Conservation (phyloP, 768 basidiomycete genomes). For the Suillus brevipes region DNA sequence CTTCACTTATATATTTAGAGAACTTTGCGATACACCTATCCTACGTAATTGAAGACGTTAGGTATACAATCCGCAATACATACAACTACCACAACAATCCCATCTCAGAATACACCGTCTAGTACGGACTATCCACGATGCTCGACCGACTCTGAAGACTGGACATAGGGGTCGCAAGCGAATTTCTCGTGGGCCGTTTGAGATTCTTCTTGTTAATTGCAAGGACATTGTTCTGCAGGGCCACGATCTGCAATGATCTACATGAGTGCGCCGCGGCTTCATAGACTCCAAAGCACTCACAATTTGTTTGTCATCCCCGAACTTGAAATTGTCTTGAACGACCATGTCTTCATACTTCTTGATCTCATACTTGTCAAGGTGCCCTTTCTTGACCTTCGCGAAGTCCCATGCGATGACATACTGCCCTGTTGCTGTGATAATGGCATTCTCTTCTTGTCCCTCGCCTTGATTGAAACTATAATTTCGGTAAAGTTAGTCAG, state of each 20-base stretch:
- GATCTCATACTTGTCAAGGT: slow-evolving; percentile 90
- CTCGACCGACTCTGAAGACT: slow-evolving; percentile 51
- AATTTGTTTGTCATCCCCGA: slow-evolving; percentile 96
- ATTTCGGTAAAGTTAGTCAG: slow-evolving; percentile 10
- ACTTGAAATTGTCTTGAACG: slow-evolving; percentile 97
- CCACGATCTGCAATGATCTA: slow-evolving; percentile 75
- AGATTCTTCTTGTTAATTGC: slow-evolving; percentile 93
- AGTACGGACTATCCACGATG: slow-evolving; percentile 73
- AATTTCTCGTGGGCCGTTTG: slow-evolving; percentile 76
- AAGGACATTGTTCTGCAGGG: slow-evolving; percentile 90
- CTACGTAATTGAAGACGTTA: slow-evolving; percentile 11
- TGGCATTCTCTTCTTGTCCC: slow-evolving; percentile 88
- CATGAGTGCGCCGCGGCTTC: background rate
- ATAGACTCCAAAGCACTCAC: slow-evolving; percentile 43
- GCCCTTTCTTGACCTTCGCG: slow-evolving; percentile 89
- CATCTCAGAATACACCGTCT: slow-evolving; percentile 15
- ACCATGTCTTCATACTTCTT: slow-evolving; percentile 94
- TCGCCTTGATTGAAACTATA: slow-evolving; percentile 89
- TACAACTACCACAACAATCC: slow-evolving; percentile 4
- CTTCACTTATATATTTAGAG: slow-evolving; percentile 20
- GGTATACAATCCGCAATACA: slow-evolving; percentile 22
- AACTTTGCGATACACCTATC: slow-evolving; percentile 7
- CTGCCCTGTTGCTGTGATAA: slow-evolving; percentile 90
- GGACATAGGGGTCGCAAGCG: slow-evolving; percentile 52
- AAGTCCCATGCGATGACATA: slow-evolving; percentile 98